Conservation (phyloP, 176 grass and related monocot species). For the Lolium perenne region DNA sequence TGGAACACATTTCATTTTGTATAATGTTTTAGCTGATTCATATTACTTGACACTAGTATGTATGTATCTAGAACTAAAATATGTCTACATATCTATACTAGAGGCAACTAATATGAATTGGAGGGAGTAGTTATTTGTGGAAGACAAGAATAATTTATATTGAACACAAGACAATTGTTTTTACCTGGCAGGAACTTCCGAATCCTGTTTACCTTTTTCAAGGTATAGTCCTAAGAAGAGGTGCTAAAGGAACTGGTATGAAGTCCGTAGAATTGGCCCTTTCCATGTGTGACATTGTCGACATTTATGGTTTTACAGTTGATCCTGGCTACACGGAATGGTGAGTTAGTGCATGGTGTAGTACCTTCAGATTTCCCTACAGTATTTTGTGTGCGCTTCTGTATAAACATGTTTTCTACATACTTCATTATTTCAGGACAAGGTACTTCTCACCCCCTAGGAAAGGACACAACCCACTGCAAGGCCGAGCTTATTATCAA, state of each 20-base stretch:
- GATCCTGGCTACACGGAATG: constrained; percentile 97
- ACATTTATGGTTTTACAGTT: constrained; percentile 96
- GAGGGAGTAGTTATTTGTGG: background rate
- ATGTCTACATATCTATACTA: no score
- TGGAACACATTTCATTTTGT: background rate
- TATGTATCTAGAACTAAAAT: no score
- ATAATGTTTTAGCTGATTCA: background rate
- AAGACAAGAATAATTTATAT: constrained; percentile 18
- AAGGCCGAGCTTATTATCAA: constrained; percentile 98
- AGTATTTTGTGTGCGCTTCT: background rate
- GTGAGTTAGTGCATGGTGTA: constrained; percentile 51
- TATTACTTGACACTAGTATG: no score
- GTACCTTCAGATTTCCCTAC: constrained; percentile 24
- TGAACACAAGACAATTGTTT: constrained; percentile 34
- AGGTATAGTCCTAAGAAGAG: constrained; percentile 94
- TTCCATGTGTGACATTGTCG: constrained; percentile 94
- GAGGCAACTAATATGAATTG: no score
- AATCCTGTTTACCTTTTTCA: constrained; percentile 98
- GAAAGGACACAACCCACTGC: constrained; percentile 94
- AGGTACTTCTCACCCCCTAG: constrained; percentile 87
- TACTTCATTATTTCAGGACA: constrained; percentile 67
- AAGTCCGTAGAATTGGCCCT: constrained; percentile 96
- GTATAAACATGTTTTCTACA: constrained; percentile 31
- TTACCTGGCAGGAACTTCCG: constrained; percentile 78
- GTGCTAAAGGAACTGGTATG: constrained; percentile 99